These are phyloP conservation scores for Narthecium ossifragum DNA, from an alignment of 106 monocot species.

Conservation along the genomic window DNA sequence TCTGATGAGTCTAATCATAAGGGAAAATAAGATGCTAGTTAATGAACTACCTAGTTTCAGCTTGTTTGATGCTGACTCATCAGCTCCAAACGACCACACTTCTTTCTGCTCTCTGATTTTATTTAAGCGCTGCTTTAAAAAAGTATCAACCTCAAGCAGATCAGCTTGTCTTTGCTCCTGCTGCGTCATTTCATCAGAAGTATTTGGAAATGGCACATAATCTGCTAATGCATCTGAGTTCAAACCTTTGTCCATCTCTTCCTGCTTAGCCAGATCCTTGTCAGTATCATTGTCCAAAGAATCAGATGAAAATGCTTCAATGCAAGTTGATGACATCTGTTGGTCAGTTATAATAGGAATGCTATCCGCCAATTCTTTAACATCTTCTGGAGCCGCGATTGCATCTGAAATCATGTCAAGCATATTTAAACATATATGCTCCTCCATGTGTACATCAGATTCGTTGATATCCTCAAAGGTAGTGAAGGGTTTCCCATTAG, in stretches of 20 bases:
- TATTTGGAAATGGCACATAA: neutral
- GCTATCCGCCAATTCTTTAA: neutral
- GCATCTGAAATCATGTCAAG: slow-evolving; percentile 2
- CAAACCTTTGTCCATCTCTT: slow-evolving; percentile 2
- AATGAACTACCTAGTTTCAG: neutral
- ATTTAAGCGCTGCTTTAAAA: slow-evolving; percentile 4
- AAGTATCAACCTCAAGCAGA: slow-evolving; percentile 1
- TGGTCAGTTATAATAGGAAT: slow-evolving; percentile 7
- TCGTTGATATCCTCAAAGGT: neutral
- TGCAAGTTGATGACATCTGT: slow-evolving; percentile 4
- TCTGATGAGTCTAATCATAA: too few species aligned
- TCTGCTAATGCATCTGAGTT: slow-evolving; percentile 4
- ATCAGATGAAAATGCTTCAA: neutral
- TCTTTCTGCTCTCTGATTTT: slow-evolving; percentile 5
- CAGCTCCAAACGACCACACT: slow-evolving; percentile 1
- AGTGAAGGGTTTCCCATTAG: neutral
- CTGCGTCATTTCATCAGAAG: neutral
- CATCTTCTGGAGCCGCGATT: slow-evolving; percentile 1
- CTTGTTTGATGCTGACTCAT: slow-evolving; percentile 1
- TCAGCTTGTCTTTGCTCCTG: slow-evolving; percentile 1
- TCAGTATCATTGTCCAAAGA: slow-evolving; percentile 3
- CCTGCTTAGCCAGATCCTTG: slow-evolving; percentile 5
- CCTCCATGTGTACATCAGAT: slow-evolving; percentile 1
- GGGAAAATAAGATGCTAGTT: neutral
- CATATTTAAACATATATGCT: neutral